These are phyloP conservation scores for Bidens hawaiensis DNA, from an alignment of 140 eudicot species.

Conservation along the genomic window DNA sequence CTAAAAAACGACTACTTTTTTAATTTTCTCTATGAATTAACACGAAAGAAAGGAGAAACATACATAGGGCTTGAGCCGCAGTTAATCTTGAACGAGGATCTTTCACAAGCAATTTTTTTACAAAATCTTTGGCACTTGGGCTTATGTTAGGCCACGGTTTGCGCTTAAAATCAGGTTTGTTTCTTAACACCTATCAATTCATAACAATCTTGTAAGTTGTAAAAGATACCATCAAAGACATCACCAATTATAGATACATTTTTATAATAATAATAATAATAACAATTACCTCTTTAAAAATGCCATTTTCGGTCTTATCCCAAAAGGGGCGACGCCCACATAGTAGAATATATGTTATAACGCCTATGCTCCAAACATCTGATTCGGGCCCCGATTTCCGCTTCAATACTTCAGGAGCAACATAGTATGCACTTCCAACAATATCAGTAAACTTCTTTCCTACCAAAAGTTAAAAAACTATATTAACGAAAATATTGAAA, in stretches of 20 bases:
- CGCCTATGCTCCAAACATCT: constrained; percentile 99
- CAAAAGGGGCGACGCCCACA: constrained; percentile 97
- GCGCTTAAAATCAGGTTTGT: constrained; percentile 93
- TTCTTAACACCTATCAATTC: constrained; percentile 62
- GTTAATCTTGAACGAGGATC: constrained; percentile 94
- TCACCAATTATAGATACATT: background rate
- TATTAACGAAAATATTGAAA: background rate
- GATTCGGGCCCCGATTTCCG: constrained; percentile 96
- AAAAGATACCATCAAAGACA: background rate
- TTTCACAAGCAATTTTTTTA: constrained; percentile 81
- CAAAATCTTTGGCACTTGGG: constrained; percentile 80
- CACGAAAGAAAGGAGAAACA: constrained; percentile 26
- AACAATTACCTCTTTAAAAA: constrained; percentile 77
- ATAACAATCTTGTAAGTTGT: constrained; percentile 3
- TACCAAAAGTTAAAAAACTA: constrained; percentile 25
- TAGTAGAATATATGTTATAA: constrained; percentile 84
- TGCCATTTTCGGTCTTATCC: constrained; percentile 98
- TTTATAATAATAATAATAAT: too few species aligned
- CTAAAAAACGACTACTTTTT: background rate
- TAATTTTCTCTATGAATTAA: background rate
- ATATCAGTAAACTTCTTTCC: constrained; percentile 86
- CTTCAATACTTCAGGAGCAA: constrained; percentile 93
- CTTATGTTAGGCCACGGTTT: constrained; percentile 93
- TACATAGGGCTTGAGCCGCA: constrained; percentile 97
- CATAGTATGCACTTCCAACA: constrained; percentile 96